phyloP scores from a whole-genome alignment of 345 rosid species.

The Populus alba region DNA sequence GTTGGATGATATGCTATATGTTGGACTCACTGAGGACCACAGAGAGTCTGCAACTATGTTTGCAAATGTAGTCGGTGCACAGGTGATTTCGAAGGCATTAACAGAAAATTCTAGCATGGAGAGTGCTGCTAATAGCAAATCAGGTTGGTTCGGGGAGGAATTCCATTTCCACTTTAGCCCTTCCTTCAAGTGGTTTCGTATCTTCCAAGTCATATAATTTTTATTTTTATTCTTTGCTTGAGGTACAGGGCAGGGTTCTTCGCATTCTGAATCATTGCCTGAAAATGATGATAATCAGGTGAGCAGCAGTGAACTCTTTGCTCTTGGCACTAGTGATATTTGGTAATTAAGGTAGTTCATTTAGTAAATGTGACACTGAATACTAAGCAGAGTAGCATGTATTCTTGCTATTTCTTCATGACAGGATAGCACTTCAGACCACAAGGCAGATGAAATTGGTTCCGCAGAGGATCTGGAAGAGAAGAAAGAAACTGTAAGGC shows the following conservation, averaged over 20 bases:
- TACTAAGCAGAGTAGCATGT: slow-evolving; percentile 12
- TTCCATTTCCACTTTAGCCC: background rate
- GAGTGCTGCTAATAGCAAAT: slow-evolving; percentile 18
- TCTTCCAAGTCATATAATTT: background rate
- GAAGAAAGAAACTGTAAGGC: slow-evolving; percentile 56
- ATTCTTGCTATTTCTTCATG: slow-evolving; percentile 6
- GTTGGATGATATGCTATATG: slow-evolving; percentile 86
- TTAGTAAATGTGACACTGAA: background rate
- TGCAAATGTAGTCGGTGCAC: slow-evolving; percentile 89
- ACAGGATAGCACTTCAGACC: slow-evolving; percentile 35
- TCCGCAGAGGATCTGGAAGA: slow-evolving; percentile 33
- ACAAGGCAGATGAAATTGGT: slow-evolving; percentile 23
- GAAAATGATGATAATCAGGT: slow-evolving; percentile 57
- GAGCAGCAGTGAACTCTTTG: slow-evolving; percentile 9
- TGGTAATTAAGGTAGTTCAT: background rate
- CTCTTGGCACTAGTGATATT: slow-evolving; percentile 1
- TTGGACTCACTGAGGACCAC: slow-evolving; percentile 92
- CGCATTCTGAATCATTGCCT: slow-evolving; percentile 44
- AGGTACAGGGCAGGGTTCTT: slow-evolving; percentile 49
- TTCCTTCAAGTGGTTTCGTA: background rate
- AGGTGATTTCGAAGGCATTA: slow-evolving; percentile 69
- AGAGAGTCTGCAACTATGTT: slow-evolving; percentile 92
- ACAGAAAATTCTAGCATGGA: slow-evolving; percentile 28
- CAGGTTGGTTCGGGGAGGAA: slow-evolving; percentile 34
- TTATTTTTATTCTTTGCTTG: slow-evolving; percentile 4